Conservation (phyloP, 768 basidiomycete species). For the Trametes elegans region DNA sequence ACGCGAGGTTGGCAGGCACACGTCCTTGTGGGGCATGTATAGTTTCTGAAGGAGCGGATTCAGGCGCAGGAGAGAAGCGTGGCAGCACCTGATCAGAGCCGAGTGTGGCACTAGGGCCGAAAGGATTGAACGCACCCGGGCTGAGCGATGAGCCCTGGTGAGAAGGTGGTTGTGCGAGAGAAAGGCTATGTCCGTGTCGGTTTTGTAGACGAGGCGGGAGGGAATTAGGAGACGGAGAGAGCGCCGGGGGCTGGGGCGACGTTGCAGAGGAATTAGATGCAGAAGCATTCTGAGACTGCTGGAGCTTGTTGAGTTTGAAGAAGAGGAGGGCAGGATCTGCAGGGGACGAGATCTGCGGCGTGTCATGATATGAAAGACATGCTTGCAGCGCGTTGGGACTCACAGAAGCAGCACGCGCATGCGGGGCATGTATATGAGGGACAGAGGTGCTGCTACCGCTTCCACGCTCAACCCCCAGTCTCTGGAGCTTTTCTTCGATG, state of each 20-base stretch:
- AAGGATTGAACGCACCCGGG: slow-evolving; percentile 57
- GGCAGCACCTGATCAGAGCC: slow-evolving; percentile 44
- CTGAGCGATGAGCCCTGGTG: slow-evolving; percentile 34
- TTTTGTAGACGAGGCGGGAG: slow-evolving; percentile 43
- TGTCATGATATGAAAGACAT: slow-evolving; percentile 13
- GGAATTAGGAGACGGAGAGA: slow-evolving; percentile 46
- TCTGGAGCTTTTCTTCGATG: slow-evolving; percentile 81
- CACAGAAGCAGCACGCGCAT: slow-evolving; percentile 83
- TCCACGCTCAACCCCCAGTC: slow-evolving; percentile 70
- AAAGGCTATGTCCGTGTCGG: slow-evolving; percentile 72
- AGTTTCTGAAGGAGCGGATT: slow-evolving; percentile 27
- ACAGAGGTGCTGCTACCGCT: slow-evolving; percentile 43
- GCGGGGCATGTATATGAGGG: slow-evolving; percentile 67
- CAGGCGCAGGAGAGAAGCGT: slow-evolving; percentile 26
- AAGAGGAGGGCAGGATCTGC: slow-evolving; percentile 80
- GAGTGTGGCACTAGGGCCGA: slow-evolving; percentile 54
- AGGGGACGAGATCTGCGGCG: slow-evolving; percentile 89
- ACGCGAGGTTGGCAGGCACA: slow-evolving; percentile 43
- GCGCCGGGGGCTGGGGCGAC: slow-evolving; percentile 64
- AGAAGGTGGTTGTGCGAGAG: slow-evolving; percentile 59
- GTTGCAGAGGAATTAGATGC: slow-evolving; percentile 52
- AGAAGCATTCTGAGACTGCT: slow-evolving; percentile 61
- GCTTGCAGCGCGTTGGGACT: slow-evolving; percentile 31
- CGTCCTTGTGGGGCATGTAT: slow-evolving; percentile 58
- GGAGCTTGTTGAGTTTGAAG: slow-evolving; percentile 83